These are phyloP conservation scores for Phytophthora chlamydospora DNA, from an alignment of 352 stramenopile species.

Conservation along the genomic window DNA sequence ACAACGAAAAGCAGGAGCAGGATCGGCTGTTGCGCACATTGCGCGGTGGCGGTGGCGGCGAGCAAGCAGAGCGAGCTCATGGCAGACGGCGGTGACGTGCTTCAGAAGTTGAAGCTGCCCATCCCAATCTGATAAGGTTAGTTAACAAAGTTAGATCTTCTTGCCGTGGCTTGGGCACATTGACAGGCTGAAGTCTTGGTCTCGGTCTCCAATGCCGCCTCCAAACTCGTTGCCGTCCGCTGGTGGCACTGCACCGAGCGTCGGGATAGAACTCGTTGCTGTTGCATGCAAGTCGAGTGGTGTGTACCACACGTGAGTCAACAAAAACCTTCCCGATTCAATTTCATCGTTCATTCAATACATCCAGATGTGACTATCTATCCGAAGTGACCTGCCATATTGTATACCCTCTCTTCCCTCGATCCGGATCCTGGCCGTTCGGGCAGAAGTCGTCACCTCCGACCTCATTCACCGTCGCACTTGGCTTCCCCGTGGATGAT, in stretches of 20 bases:
- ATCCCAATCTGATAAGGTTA: conserved; percentile 24
- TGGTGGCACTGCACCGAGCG: too few relatives aligned
- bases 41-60: conserved; percentile 2
- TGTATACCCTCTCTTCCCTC: neutral
- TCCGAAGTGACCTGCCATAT: neutral
- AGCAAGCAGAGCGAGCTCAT: conserved; percentile 2
- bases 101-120: conserved; percentile 9
- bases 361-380: too few relatives aligned
- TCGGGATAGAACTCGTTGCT: too few relatives aligned
- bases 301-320: neutral
- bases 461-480: conserved; percentile 20
- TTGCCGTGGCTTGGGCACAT: too few relatives aligned
- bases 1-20: conserved; percentile 40
- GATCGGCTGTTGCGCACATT: conserved; percentile 37
- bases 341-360: too few relatives aligned
- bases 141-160: too few relatives aligned
- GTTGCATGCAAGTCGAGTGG: too few relatives aligned
- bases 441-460: neutral
- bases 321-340: too few relatives aligned
- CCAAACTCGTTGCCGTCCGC: too few relatives aligned
- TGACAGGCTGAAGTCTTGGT: too few relatives aligned
- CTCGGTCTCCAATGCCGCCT: too few relatives aligned
- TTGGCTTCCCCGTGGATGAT: conserved; percentile 39
- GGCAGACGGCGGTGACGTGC: conserved; percentile 11
- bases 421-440: neutral